Percentiles rank a stretch among this genome's conserved stretches.
These are phyloP conservation scores for Prunus dulcis DNA, from an alignment of 306 rosid species.

Conservation along the genomic window DNA sequence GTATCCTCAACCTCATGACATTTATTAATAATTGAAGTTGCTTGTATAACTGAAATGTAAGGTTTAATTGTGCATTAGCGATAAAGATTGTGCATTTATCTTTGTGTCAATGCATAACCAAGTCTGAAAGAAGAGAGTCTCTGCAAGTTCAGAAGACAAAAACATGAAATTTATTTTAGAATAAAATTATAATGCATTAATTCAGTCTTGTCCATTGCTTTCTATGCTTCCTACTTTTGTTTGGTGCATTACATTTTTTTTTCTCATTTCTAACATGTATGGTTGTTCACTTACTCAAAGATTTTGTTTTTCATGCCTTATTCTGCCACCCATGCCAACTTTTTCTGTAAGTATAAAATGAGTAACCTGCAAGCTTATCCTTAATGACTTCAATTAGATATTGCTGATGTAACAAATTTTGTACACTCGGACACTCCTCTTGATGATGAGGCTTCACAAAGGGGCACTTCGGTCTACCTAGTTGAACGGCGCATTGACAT, in stretches of 20 bases:
- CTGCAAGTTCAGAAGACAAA: neutral
- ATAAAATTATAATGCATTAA: neutral
- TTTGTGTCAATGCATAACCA: neutral
- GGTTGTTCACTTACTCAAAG: neutral
- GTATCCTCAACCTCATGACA: conserved; percentile 58
- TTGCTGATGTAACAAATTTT: conserved; percentile 97
- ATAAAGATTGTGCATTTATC: neutral
- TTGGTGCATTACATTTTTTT: neutral
- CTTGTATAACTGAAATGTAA: neutral
- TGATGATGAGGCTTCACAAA: conserved; percentile 90
- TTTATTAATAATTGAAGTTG: neutral
- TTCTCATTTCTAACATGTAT: neutral
- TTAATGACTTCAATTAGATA: conserved; percentile 65
- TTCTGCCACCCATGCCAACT: neutral
- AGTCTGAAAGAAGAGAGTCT: neutral
- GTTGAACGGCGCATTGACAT: conserved; percentile 96
- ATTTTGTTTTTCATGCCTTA: neutral
- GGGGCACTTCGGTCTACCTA: conserved; percentile 98
- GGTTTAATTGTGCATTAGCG: neutral
- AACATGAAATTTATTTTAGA: neutral
- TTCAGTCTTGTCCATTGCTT: neutral
- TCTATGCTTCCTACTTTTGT: neutral
- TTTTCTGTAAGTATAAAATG: neutral
- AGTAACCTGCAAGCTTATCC: conserved; percentile 27
- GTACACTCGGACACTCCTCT: conserved; percentile 80